phyloP scores from a whole-genome alignment of 768 basidiomycete species.

The Lactarius evosmus region DNA sequence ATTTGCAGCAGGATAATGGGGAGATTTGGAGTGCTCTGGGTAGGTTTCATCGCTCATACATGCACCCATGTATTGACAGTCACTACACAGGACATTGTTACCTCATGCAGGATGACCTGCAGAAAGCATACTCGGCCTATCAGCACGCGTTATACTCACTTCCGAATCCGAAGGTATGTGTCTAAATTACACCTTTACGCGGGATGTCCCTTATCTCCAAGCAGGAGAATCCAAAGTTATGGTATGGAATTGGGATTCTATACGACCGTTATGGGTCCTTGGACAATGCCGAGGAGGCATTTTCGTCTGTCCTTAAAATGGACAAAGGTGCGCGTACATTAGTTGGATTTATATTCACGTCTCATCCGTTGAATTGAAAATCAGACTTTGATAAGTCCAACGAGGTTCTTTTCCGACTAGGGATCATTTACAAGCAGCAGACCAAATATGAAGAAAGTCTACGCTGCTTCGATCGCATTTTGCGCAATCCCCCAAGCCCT shows the following conservation, averaged over 20 bases:
- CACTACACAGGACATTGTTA: slow-evolving; percentile 79
- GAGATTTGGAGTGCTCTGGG: slow-evolving; percentile 98
- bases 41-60: slow-evolving; percentile 37
- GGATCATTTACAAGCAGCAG: slow-evolving; percentile 99
- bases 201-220: slow-evolving; percentile 19
- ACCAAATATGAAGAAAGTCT: slow-evolving; percentile 88
- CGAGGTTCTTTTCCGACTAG: slow-evolving; percentile 95
- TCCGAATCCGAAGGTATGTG: slow-evolving; percentile 84
- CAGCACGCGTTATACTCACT: slow-evolving; percentile 96
- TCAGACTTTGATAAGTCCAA: slow-evolving; percentile 97
- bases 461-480: slow-evolving; percentile 92
- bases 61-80: slow-evolving; percentile 22
- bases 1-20: slow-evolving; percentile 91
- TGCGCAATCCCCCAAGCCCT: slow-evolving; percentile 92
- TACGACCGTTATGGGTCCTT: slow-evolving; percentile 98
- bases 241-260: slow-evolving; percentile 99
- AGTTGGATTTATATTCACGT: neutral
- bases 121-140: slow-evolving; percentile 97
- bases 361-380: slow-evolving; percentile 5
- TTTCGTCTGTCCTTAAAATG: slow-evolving; percentile 93
- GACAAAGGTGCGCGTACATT: slow-evolving; percentile 66
- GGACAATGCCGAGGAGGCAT: slow-evolving; percentile 99
- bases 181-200: slow-evolving; percentile 12
- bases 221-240: slow-evolving; percentile 93
- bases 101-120: slow-evolving; percentile 98